A percentile compares a stretch with the other conserved stretches of the same genome.
Evolutionary conservation across 225 moss, liverwort and hornwort genomes (phyloP).

Genomic region (Lunularia cruciata): DNA sequence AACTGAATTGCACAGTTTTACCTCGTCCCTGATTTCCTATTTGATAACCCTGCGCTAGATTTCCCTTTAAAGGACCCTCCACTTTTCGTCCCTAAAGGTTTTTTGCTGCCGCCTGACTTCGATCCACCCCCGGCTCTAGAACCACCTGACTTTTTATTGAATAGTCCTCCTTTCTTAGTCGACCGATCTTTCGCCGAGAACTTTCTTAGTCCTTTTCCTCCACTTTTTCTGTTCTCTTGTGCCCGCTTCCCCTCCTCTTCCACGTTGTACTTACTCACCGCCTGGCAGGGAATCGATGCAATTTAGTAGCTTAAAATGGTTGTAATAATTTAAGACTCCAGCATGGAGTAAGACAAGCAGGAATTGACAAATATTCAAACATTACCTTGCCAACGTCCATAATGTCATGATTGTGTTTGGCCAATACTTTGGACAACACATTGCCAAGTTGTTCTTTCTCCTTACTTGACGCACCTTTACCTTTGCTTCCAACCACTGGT

Average conservation of each 20-base stretch:
- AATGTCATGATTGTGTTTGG: slow-evolving; percentile 72
- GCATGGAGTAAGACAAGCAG: not conserved
- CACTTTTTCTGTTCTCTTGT: slow-evolving; percentile 58
- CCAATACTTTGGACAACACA: slow-evolving; percentile 82
- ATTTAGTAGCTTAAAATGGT: no score
- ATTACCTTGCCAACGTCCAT: slow-evolving; percentile 84
- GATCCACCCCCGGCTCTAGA: slow-evolving; percentile 15
- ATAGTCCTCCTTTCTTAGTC: slow-evolving; percentile 74
- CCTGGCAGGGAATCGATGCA: slow-evolving; percentile 39
- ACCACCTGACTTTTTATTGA: slow-evolving; percentile 62
- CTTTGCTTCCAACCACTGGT: slow-evolving; percentile 82
- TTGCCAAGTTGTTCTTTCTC: slow-evolving; percentile 76
- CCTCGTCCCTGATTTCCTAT: slow-evolving; percentile 14
- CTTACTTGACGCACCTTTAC: slow-evolving; percentile 54
- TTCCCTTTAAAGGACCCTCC: not conserved
- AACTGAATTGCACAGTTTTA: no score
- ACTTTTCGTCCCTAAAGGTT: not conserved
- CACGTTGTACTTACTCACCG: slow-evolving; percentile 82
- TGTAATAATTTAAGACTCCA: no score
- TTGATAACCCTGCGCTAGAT: not conserved
- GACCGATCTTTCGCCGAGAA: slow-evolving; percentile 54
- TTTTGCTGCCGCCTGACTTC: not conserved
- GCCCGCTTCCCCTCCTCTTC: slow-evolving; percentile 83
- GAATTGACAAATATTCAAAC: not conserved
- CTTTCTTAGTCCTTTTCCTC: slow-evolving; percentile 62